Base-by-base conservation (phyloP, 805 yeast species). In the Pichia cephalocereana region DNA sequence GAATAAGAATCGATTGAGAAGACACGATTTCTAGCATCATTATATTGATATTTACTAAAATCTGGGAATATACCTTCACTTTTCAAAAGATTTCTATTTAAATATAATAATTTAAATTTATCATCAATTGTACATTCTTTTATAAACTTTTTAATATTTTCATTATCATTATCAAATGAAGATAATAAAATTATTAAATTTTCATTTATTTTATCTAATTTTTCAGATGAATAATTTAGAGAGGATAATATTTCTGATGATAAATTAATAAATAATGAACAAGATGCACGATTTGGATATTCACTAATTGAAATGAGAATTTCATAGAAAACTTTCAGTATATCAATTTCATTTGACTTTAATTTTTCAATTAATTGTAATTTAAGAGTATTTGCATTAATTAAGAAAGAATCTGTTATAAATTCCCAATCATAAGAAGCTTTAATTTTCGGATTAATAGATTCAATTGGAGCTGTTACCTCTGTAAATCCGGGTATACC, bases 1-100 rank as follows among this genome's bases (percentile, higher is more conserved):
- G 85, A 83, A 66, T 70, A 87, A 3, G 58, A 51, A 15, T 52
- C 57, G 19, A 64, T 57, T 15, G 66, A 62, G 46, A 56, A 65
- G 26, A 59, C 63, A 38, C 62, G 52, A 14, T 53, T 50, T 49
- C 58, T 61, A 2, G 66, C 64, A 48, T 64, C 65, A 15, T 52
- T 55, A 49, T 57, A 65, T 34, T 62, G 60, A 40, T 53, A 54
- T 45, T 55, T 57, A 38, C 57, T 57, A 48, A 54, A 64, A 27
- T 62, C 64, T 10, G 59, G 59, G 50, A 55, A 66, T 46, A 68
- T 41, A 2, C 61, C 65, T 15, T 48, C 49, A 8, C 59, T 50
- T 41, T 52, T 56, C 42, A 67, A 49, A 3, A 61, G 30, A 6
- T 54, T 46, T 28, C 56, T 47, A 38, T 65, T 67, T 11, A 67